Conservation (phyloP, 306 rosid species). For the Inga leiocalycina region DNA sequence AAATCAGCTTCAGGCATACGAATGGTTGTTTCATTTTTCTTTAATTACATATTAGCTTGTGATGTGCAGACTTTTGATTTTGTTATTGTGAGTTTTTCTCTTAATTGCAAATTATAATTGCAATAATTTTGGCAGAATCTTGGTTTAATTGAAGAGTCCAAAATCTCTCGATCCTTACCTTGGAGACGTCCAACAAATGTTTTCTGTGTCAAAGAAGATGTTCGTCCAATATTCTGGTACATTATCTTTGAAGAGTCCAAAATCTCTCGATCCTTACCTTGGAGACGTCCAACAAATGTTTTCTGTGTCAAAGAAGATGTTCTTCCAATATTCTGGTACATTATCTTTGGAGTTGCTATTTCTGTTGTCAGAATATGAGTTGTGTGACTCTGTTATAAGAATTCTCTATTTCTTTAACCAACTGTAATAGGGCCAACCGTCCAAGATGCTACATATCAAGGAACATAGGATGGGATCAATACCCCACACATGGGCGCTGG, state of each 20-base stretch:
- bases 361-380: slow-evolving; percentile 17
- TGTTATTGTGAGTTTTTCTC: slow-evolving; percentile 29
- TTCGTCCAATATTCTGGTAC: slow-evolving; percentile 95
- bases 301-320: slow-evolving; percentile 82
- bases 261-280: too few species aligned
- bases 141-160: slow-evolving; percentile 88
- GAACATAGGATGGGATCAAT: slow-evolving; percentile 94
- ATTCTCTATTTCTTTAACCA: slow-evolving; percentile 37
- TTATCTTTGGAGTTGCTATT: slow-evolving; percentile 22
- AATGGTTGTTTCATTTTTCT: slow-evolving; percentile 47
- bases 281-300: slow-evolving; percentile 42
- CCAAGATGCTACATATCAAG: slow-evolving; percentile 96
- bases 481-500: slow-evolving; percentile 91
- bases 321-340: slow-evolving; percentile 94
- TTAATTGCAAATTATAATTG: slow-evolving; percentile 21
- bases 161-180: slow-evolving; percentile 76
- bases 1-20: slow-evolving; percentile 83
- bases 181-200: slow-evolving; percentile 94
- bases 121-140: slow-evolving; percentile 67
- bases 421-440: slow-evolving; percentile 86
- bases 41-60: slow-evolving; percentile 28
- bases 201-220: slow-evolving; percentile 78
- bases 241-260: neutral
- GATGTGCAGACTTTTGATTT: slow-evolving; percentile 29
- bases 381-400: slow-evolving; percentile 26